Conservation (phyloP, 495 filamentous ascomycete species). For the Neurospora tetraspora region DNA sequence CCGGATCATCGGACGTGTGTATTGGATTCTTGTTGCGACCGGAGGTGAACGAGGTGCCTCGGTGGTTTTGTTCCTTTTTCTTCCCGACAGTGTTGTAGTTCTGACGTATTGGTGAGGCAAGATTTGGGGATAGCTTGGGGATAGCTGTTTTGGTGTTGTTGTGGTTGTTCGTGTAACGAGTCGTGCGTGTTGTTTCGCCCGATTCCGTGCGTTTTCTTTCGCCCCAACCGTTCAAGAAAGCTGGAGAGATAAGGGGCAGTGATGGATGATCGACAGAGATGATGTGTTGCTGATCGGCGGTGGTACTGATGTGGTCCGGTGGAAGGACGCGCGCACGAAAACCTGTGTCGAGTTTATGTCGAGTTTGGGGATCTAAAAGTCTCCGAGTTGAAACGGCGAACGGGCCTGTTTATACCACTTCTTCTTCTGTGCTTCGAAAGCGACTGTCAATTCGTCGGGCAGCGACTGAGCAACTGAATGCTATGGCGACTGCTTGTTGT, state of each 20-base stretch:
- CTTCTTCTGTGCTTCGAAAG: neutral
- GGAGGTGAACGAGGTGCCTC: neutral
- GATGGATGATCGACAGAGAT: neutral
- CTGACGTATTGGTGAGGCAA: neutral
- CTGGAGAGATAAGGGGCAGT: neutral
- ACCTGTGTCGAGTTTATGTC: neutral
- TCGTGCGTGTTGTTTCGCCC: neutral
- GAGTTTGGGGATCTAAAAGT: neutral
- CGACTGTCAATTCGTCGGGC: neutral
- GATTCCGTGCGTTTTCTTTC: neutral
- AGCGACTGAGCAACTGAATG: neutral
- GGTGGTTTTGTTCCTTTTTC: neutral
- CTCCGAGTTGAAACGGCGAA: neutral
- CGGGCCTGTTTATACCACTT: neutral
- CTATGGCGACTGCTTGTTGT: neutral
- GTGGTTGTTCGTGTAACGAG: neutral
- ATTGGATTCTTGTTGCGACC: neutral
- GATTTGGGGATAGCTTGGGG: neutral
- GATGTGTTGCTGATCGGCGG: neutral
- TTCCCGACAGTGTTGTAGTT: neutral
- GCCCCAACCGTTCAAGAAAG: neutral
- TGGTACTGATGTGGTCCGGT: neutral
- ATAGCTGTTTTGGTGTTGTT: neutral
- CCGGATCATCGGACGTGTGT: constrained; percentile 11
- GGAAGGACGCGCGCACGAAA: neutral